Percentiles rank a stretch among this genome's conserved stretches.
Evolutionary conservation across 2,329 filamentous ascomycete genomes (phyloP).

Genomic region (Colletotrichum falcatum): DNA sequence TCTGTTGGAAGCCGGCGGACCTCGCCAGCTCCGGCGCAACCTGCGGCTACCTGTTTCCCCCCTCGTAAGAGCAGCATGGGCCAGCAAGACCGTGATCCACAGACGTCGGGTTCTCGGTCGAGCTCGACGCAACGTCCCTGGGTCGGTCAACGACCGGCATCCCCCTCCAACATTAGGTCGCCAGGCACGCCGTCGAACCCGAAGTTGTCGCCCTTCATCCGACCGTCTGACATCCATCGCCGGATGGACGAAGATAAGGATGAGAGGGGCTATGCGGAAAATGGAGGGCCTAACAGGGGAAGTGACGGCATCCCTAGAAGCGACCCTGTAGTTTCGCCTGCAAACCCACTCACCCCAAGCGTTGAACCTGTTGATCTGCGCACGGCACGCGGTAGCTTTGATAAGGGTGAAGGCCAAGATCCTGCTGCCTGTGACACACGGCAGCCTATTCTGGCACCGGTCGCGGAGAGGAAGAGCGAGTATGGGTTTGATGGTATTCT

Average conservation of each 20-base stretch:
- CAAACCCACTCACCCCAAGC: constrained; percentile 21
- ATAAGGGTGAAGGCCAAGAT: constrained; percentile 28
- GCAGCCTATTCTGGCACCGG: constrained; percentile 59
- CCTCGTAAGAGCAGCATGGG: constrained; percentile 72
- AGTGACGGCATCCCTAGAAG: constrained; percentile 48
- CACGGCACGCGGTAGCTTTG: not conserved
- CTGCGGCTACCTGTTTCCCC: constrained; percentile 60
- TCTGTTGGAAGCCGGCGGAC: constrained; percentile 17
- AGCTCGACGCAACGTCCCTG: constrained; percentile 49
- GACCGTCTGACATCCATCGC: constrained; percentile 83
- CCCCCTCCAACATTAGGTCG: constrained; percentile 52
- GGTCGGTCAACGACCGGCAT: constrained; percentile 53
- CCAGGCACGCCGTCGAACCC: constrained; percentile 59
- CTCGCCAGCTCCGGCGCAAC: constrained; percentile 41
- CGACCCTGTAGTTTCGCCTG: constrained; percentile 16
- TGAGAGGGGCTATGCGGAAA: constrained; percentile 68
- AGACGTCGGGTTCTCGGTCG: constrained; percentile 46
- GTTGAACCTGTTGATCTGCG: constrained; percentile 35
- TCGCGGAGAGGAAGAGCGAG: constrained; percentile 70
- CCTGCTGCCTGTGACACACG: constrained; percentile 39
- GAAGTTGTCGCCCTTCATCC: constrained; percentile 73
- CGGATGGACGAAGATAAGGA: constrained; percentile 75
- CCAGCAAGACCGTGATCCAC: constrained; percentile 53
- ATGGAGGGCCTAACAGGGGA: constrained; percentile 67
- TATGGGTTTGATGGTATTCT: constrained; percentile 63